Evolutionary conservation across 768 basidiomycete genomes (phyloP), one percentile per base, ranked within the genome.

Genomic region (Mrakia hoshinonis): DNA sequence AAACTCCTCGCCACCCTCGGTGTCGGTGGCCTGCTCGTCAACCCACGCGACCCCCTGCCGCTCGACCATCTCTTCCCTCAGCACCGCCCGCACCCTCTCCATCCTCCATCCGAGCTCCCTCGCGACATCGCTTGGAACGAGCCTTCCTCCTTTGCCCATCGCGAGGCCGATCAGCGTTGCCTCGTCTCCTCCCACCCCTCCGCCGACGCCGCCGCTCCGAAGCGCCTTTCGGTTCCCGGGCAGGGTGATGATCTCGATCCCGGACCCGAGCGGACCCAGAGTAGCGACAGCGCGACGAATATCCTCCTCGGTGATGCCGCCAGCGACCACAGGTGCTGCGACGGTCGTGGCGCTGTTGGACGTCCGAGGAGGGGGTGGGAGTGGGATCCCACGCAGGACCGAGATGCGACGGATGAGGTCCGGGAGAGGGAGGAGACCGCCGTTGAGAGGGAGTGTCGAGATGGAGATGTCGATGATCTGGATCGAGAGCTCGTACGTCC

Each of bases 31-130:
- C 79, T 96, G 92, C 31, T 91, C 88, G 76, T 99, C 96, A 38
- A 98, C 77, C 96, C 96, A 99, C 71, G 91, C 94, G 31, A 95
- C 81, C 1, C 94, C 95, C 74, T 98, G 93, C 34, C 89, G 83
- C 73, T 91, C 83, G 18, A 94, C 84, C 87, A 95, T 60, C 34
- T 68, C 93, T 73, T 94, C 93, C 76, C 92, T 88, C 76, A 98
- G 79, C 1, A 89, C 93, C 13, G 86, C 84, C 61, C 84, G 82
- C 4, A 90, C 88, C 34, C 96, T 84, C 46, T 89, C 89, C 62
- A 83, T 79, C 1, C 86, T 85, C 96, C 96, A 99, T 5, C 86
- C 87, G 20, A 85, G 85, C 66, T 76, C 67, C 10, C 77, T 76
- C 55, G 88, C 83, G 34, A 94, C 80, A 48, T 83, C 79, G 22